Base-by-base conservation (phyloP, 2,329 filamentous ascomycete species). In the Geosmithia putterillii region DNA sequence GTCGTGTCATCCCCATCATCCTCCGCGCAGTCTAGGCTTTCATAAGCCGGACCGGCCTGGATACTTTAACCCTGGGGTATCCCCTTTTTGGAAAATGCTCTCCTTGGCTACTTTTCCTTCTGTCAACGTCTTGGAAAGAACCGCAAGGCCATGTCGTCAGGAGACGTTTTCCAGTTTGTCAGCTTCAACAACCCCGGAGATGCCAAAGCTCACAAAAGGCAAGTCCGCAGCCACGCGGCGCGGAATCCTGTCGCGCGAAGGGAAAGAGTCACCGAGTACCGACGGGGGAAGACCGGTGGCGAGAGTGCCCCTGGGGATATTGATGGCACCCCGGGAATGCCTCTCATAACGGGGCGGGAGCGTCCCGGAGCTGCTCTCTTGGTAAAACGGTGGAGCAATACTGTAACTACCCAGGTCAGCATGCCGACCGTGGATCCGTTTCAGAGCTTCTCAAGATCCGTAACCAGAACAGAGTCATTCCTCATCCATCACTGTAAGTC, bases 111-210 rank as follows among this genome's bases (percentile, higher is more conserved):
- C 36, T 8, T 38, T 9, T 41, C 7, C 22, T 28, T n/a, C 15
- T 41, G 3, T 18, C 10, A 18, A 15, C n/a, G 21, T 8, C 10
- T 32, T 32, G 5, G 28, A 12, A 32, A 7, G 6, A 14, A 32
- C 28, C 9, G 18, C 22, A 10, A 18, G 7, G 4, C 15, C 25
- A 18, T 41, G 21, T 3, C 40, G 14, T 25, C 21, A 34, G 18
- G 32, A 28, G 40, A 19, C 22, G 40, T 8, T 7, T 41, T 41
- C 18, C 22, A 41, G 25, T 41, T 41, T 28, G 40, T 41, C 40
- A 23, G 25, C 25, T 18, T 10, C 15, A 34, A 14, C 9, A 25
- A 3, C 6, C 40, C 20, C n/a, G 25, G 17, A n/a, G 22, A 41
- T 20, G 3, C 40, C 7, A 41, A 25, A 28, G 25, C 12, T 18